Base-by-base conservation (phyloP, 2,329 filamentous ascomycete species). In the Nemania sp. region DNA sequence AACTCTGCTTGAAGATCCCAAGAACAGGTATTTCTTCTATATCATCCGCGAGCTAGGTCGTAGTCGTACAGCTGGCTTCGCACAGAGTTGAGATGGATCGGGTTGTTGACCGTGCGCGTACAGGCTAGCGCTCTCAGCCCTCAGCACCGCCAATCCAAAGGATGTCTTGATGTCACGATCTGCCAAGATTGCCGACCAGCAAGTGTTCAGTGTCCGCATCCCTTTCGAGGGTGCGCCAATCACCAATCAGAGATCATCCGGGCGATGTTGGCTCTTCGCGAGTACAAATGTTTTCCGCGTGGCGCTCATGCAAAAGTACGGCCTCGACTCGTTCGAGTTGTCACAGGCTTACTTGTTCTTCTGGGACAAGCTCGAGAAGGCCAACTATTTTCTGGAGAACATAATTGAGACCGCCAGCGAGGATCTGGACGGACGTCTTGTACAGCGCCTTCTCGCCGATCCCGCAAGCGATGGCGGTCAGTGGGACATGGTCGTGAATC, bases 281-380 rank as follows among this genome's bases (percentile, higher is more conserved):
- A 84, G 89, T 4, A 94, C 90, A n/a, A 96, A 96, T 64, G 86
- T 95, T 51, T 94, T 96, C 74, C 87, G 91, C 23, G 81, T 96
- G n/a, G 88, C 90, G 1, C 78, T 96, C 41, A 93, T 94, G 87
- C 88, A 89, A 72, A 86, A 86, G 65, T 89, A 95, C 72, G 83
- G 85, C 59, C 81, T 96, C 17, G 81, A 86, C 41, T 78, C 81
- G 48, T 95, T 96, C 65, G 89, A 96, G 76, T 78, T 96, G n/a
- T 91, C 87, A 24, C 91, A 96, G 72, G 80, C 86, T 1, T 95
- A 95, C 66, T 80, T 96, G 3, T 96, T 93, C 75, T 96, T 91
- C 79, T 95, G 89, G 87, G 91, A 96, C 71, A 96, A 96, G 75
- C 82, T 96, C 17, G 91, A 96, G 72, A 96, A 96, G 72, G 80